A percentile compares a stretch with the other conserved stretches of the same genome.
phyloP scores from a whole-genome alignment of 140 eudicot genomes.

The Flaveria floridana region DNA sequence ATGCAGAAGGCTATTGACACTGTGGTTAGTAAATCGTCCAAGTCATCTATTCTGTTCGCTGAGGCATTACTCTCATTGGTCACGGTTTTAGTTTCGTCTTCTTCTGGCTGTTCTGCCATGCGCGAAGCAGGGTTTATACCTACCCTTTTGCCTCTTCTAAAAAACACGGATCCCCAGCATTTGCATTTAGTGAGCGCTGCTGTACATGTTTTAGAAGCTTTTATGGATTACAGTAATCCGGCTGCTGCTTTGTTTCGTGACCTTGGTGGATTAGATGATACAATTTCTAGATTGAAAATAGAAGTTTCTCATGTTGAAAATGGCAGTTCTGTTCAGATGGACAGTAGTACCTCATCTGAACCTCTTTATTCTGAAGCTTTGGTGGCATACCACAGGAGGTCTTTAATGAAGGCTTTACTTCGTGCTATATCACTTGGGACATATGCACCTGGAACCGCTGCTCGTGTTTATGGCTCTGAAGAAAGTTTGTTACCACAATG shows the following conservation, averaged over 20 bases:
- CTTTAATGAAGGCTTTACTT: constrained; percentile 82
- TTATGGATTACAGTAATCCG: constrained; percentile 99
- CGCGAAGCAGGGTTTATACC: constrained; percentile 99
- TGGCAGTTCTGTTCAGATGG: constrained; percentile 42
- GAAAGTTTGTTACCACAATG: constrained; percentile 92
- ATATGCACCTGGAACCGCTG: constrained; percentile 89
- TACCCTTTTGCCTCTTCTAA: constrained; percentile 91
- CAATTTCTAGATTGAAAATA: constrained; percentile 68
- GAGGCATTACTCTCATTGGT: constrained; percentile 90
- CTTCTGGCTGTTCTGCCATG: constrained; percentile 99
- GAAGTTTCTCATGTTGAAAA: constrained; percentile 88
- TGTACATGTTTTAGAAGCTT: constrained; percentile 95
- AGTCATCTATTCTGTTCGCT: constrained; percentile 80
- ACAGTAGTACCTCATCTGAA: constrained; percentile 45
- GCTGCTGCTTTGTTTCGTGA: constrained; percentile 98
- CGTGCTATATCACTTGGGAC: constrained; percentile 98
- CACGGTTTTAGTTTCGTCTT: constrained; percentile 87
- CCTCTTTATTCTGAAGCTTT: constrained; percentile 85
- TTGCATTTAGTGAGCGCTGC: constrained; percentile 91
- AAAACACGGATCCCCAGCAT: constrained; percentile 86
- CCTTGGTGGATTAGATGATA: constrained; percentile 95
- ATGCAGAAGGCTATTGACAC: constrained; percentile 94
- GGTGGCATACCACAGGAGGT: constrained; percentile 80
- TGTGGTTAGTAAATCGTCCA: constrained; percentile 66
- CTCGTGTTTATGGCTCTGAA: constrained; percentile 88